phyloP scores from a whole-genome alignment of 129 eudicot genomes.

The Pseudognaphalium luteoalbum region DNA sequence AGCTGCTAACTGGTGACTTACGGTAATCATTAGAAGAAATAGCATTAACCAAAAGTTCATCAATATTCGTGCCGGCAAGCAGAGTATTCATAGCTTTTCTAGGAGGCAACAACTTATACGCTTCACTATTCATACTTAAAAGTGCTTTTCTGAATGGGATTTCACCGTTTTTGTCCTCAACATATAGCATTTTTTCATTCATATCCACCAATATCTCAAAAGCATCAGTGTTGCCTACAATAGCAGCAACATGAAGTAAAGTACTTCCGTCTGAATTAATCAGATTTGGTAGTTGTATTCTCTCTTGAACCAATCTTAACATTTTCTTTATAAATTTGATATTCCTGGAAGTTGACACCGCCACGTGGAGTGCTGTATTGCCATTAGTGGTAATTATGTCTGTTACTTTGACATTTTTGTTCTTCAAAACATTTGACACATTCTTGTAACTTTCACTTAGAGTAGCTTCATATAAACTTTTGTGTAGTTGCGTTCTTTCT shows the following conservation, averaged over 20 bases:
- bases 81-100: not conserved
- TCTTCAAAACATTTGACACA: not conserved
- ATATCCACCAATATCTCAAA: not conserved
- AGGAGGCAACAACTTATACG: not conserved
- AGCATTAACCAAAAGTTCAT: not conserved
- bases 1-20: not conserved
- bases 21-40: not conserved
- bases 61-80: not conserved
- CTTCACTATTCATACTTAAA: not conserved
- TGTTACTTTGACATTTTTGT: not conserved
- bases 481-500: too few relatives aligned
- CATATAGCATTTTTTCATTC: not conserved
- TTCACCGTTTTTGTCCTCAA: not conserved
- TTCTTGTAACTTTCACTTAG: too few relatives aligned
- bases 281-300: not conserved
- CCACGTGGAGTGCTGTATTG: conserved; percentile 1
- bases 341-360: not conserved
- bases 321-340: not conserved
- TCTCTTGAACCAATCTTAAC: not conserved
- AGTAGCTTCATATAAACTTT: too few relatives aligned
- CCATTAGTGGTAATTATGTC: conserved; percentile 4
- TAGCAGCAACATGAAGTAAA: conserved; percentile 7
- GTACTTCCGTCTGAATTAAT: not conserved
- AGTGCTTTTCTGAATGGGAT: not conserved
- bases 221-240: not conserved